Evolutionary conservation across 371 early-diverging fungal species (phyloP).

Genomic region (Rhizopus sp.): DNA sequence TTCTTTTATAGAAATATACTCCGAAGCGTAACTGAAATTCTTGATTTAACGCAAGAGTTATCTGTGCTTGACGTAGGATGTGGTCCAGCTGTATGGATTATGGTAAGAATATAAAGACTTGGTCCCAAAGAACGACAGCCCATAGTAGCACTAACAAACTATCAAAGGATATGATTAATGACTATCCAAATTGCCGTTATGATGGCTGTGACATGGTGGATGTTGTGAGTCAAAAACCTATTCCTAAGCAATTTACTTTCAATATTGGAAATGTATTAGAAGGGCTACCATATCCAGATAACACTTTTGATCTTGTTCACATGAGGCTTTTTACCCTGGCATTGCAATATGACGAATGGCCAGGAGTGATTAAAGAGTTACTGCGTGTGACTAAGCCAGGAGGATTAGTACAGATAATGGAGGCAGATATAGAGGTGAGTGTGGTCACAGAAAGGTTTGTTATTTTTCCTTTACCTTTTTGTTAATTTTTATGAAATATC

Average conservation of each 20-base stretch:
- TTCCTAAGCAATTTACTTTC: slow-evolving; percentile 10
- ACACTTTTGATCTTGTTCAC: slow-evolving; percentile 25
- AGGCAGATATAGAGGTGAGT: slow-evolving; percentile 10
- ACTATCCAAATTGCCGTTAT: slow-evolving; percentile 17
- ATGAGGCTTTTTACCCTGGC: slow-evolving; percentile 17
- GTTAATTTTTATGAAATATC: no score
- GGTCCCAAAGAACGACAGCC: not conserved
- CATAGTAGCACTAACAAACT: not conserved
- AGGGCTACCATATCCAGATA: slow-evolving; percentile 18
- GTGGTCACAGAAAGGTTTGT: not conserved
- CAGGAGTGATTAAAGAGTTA: slow-evolving; percentile 14
- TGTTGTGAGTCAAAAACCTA: slow-evolving; percentile 6
- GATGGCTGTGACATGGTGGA: slow-evolving; percentile 25
- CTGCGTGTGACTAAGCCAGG: slow-evolving; percentile 21
- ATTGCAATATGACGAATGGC: slow-evolving; percentile 21
- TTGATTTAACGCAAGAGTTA: slow-evolving; percentile 9
- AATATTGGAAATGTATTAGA: slow-evolving; percentile 13
- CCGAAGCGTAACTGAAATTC: not conserved
- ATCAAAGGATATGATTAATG: slow-evolving; percentile 20
- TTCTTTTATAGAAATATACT: slow-evolving; percentile 8
- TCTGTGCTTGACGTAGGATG: slow-evolving; percentile 23
- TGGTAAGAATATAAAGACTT: slow-evolving; percentile 7
- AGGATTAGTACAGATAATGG: slow-evolving; percentile 13
- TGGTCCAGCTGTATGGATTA: slow-evolving; percentile 22
- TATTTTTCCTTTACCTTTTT: no score